Evolutionary conservation across 2,329 filamentous ascomycete species (phyloP).

Genomic region (Xylogone sp.): DNA sequence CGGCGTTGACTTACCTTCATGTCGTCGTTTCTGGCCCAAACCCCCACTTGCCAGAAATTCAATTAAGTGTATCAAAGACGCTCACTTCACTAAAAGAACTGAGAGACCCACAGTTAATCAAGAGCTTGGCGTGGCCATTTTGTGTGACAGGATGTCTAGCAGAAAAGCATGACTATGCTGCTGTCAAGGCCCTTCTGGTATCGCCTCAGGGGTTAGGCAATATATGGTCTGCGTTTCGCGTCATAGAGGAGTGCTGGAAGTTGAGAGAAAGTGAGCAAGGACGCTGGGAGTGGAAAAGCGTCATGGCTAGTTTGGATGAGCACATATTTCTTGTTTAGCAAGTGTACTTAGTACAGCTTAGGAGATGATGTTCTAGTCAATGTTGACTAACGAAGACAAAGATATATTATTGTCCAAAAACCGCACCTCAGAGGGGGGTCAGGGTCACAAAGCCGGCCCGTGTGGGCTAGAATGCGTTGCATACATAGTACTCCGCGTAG

Average conservation of each 20-base stretch:
- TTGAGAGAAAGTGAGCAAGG: not conserved
- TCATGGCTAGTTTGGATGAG: no score
- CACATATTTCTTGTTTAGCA: no score
- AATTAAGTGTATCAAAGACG: not conserved
- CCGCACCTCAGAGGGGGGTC: no score
- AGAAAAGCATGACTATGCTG: not conserved
- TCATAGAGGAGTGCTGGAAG: constrained; percentile 1
- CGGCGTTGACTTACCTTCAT: constrained; percentile 4
- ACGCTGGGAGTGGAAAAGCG: no score
- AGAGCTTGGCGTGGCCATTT: not conserved
- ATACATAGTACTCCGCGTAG: no score
- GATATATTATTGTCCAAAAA: no score
- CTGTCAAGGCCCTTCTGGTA: not conserved
- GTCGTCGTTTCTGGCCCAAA: constrained; percentile 5
- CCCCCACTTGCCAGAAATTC: constrained; percentile 1
- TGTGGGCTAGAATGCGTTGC: no score
- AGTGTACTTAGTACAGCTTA: no score
- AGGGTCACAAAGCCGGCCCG: no score
- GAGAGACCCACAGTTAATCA: not conserved
- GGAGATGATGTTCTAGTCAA: no score
- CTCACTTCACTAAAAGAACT: not conserved
- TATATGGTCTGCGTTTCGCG: not conserved
- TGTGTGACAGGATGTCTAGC: constrained; percentile 1
- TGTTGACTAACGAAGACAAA: no score
- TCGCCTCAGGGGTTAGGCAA: not conserved